These are phyloP conservation scores for Pyrenula massariospora DNA, from an alignment of 495 filamentous ascomycete genomes.

Conservation along the genomic window DNA sequence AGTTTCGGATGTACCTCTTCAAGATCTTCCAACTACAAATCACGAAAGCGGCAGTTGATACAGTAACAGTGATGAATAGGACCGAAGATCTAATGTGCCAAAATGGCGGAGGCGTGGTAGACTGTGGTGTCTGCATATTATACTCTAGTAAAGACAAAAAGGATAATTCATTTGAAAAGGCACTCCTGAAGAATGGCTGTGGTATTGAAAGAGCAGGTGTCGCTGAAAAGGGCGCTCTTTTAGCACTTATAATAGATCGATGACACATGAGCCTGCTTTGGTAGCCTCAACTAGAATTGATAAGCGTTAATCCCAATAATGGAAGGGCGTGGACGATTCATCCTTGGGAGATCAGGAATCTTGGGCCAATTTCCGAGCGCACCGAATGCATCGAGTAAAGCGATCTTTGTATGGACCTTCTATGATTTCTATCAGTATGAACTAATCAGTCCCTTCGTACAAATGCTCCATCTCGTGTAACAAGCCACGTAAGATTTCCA, in stretches of 20 bases:
- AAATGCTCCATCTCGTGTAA: neutral
- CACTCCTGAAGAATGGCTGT: neutral
- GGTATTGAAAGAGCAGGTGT: neutral
- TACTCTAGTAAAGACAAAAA: neutral
- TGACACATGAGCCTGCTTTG: neutral
- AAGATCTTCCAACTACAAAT: neutral
- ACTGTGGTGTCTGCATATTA: neutral
- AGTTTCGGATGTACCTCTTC: constrained; percentile 1
- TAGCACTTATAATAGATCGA: neutral
- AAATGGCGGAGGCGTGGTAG: neutral
- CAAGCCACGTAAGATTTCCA: neutral
- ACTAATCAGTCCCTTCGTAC: neutral
- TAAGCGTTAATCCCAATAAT: neutral
- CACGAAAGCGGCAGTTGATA: neutral
- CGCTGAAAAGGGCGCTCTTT: neutral
- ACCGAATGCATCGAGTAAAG: no score
- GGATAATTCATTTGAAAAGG: neutral
- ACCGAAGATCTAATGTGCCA: neutral
- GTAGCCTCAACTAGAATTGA: neutral
- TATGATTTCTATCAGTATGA: no score
- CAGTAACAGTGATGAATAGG: neutral
- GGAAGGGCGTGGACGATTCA: no score
- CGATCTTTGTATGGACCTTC: no score
- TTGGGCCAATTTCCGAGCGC: no score
- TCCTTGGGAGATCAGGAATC: no score